Evolutionary conservation across 768 basidiomycete genomes (phyloP).

Genomic region (Lenzites betulinus): DNA sequence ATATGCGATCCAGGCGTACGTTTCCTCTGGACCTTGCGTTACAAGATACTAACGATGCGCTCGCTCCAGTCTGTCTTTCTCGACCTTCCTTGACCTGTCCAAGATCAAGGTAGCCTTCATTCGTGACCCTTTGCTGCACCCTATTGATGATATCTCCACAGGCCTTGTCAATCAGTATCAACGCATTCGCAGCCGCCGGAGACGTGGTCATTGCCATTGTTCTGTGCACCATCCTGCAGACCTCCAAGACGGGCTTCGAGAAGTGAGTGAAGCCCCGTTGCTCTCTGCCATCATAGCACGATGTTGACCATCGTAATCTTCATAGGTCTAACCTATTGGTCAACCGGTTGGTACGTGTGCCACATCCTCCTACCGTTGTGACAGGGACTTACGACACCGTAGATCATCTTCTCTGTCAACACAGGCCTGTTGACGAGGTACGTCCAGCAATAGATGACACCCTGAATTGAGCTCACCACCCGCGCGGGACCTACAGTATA

Average conservation of each 20-base stretch:
- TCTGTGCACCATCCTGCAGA: slow-evolving; percentile 50
- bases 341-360: slow-evolving; percentile 30
- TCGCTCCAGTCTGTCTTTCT: slow-evolving; percentile 1
- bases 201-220: slow-evolving; percentile 53
- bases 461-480: too few relatives aligned
- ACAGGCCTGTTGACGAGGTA: slow-evolving; percentile 43
- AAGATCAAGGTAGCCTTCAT: slow-evolving; percentile 7
- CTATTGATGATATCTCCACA: slow-evolving; percentile 19
- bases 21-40: not conserved
- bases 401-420: slow-evolving; percentile 46
- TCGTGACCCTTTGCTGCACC: too few relatives aligned
- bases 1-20: slow-evolving; percentile 16
- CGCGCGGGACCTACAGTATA: slow-evolving; percentile 20
- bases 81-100: slow-evolving; percentile 8
- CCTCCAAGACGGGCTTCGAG: slow-evolving; percentile 55
- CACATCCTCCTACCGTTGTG: not conserved
- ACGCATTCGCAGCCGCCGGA: slow-evolving; percentile 50
- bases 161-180: slow-evolving; percentile 58
- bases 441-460: not conserved
- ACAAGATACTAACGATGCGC: not conserved
- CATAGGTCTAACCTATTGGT: slow-evolving; percentile 48
- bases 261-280: slow-evolving; percentile 13
- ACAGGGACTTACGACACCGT: not conserved
- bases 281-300: not conserved
- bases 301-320: not conserved